phyloP scores from a whole-genome alignment of 352 stramenopile species.

The Pythium monospermum region DNA sequence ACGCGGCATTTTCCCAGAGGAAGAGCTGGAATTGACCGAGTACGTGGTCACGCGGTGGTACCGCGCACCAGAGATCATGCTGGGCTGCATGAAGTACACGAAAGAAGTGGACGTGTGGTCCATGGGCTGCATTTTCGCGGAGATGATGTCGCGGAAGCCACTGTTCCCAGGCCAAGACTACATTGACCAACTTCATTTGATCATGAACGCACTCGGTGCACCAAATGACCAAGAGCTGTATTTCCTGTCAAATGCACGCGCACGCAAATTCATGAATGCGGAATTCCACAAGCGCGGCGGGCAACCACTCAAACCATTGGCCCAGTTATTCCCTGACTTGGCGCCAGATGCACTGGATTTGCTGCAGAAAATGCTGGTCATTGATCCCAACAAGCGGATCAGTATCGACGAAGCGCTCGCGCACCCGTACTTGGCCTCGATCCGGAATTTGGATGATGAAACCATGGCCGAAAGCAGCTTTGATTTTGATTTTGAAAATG shows the following conservation, averaged over 20 bases:
- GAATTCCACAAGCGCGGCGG: constrained; percentile 71
- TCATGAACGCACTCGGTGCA: constrained; percentile 95
- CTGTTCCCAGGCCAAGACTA: constrained; percentile 96
- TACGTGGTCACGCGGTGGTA: constrained; percentile 85
- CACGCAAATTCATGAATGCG: constrained; percentile 81
- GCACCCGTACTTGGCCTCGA: constrained; percentile 85
- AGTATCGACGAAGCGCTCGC: constrained; percentile 89
- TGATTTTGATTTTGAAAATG: constrained; percentile 86
- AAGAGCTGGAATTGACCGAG: constrained; percentile 66
- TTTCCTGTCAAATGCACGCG: constrained; percentile 94
- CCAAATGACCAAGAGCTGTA: constrained; percentile 92
- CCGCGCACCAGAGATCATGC: constrained; percentile 65
- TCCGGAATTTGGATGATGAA: constrained; percentile 89
- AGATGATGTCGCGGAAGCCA: constrained; percentile 97
- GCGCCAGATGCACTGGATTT: constrained; percentile 75
- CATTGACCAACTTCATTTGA: constrained; percentile 95
- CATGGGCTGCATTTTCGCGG: constrained; percentile 99
- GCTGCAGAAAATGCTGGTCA: constrained; percentile 89
- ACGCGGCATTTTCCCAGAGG: constrained; percentile 71
- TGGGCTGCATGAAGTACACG: constrained; percentile 86
- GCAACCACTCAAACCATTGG: constrained; percentile 56
- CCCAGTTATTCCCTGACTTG: constrained; percentile 70
- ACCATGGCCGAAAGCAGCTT: constrained; percentile 64
- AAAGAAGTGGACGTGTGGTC: constrained; percentile 92
- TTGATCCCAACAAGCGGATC: constrained; percentile 89